These are phyloP conservation scores for Physaria fendleri DNA, from an alignment of 345 rosid species.

Conservation along the genomic window DNA sequence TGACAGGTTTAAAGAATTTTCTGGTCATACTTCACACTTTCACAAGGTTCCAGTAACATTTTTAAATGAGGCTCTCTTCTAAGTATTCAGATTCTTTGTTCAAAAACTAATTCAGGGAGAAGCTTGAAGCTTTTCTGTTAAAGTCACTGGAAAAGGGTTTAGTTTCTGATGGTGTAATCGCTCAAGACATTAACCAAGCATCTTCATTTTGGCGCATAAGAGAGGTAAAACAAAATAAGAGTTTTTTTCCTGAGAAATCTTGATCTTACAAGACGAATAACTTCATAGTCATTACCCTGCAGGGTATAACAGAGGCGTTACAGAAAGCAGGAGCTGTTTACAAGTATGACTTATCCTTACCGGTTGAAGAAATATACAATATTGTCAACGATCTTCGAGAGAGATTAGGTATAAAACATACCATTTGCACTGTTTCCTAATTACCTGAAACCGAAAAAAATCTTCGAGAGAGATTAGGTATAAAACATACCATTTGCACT, in stretches of 20 bases:
- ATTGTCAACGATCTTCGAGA: constrained; percentile 73
- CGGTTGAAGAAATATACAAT: constrained; percentile 75
- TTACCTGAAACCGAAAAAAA: neutral
- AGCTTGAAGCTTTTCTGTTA: constrained; percentile 83
- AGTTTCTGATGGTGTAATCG: constrained; percentile 85
- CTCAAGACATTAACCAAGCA: constrained; percentile 90
- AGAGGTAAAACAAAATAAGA: constrained; percentile 45
- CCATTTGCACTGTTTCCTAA: neutral
- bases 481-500: no score
- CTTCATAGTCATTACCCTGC: neutral
- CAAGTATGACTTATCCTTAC: constrained; percentile 89
- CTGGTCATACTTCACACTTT: neutral
- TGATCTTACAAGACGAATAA: neutral
- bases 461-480: no score
- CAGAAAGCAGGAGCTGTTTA: constrained; percentile 78
- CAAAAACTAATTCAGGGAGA: constrained; percentile 49
- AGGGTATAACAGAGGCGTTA: constrained; percentile 91
- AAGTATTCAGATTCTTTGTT: neutral
- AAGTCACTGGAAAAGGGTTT: constrained; percentile 71
- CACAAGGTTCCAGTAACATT: neutral
- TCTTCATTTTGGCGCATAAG: constrained; percentile 89
- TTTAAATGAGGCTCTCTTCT: neutral
- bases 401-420: constrained; percentile 53
- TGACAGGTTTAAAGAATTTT: constrained; percentile 44
- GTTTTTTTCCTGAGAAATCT: neutral